A percentile compares a stretch with the other conserved stretches of the same genome.
Conservation (phyloP, 129 eudicot genomes). For the Centrapalus pauciflorus region DNA sequence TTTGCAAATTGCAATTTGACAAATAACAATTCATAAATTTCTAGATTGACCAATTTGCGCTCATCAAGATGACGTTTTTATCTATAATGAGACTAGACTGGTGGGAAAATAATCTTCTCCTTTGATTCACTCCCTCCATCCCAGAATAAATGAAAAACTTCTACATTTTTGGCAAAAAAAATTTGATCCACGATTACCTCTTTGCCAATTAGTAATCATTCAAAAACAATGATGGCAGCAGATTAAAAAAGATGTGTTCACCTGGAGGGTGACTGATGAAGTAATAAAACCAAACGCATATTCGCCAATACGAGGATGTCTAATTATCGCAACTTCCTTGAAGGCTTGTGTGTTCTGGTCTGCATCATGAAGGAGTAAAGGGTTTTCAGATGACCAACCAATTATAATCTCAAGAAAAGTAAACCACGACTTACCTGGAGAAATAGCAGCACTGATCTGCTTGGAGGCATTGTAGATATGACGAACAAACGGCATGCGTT, state of each 20-base stretch:
- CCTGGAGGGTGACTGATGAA: conserved; percentile 77
- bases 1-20: no score
- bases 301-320: conserved; percentile 96
- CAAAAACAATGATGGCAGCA: not conserved
- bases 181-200: not conserved
- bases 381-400: not conserved
- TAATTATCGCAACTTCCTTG: conserved; percentile 75
- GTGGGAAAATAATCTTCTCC: no score
- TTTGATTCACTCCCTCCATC: no score
- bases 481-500: conserved; percentile 78
- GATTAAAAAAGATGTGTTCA: conserved; percentile 24
- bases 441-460: conserved; percentile 84
- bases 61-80: no score
- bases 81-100: no score
- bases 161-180: not conserved
- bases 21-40: no score
- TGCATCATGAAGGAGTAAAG: conserved; percentile 25
- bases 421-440: conserved; percentile 47
- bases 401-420: not conserved
- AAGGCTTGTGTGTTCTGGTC: conserved; percentile 87
- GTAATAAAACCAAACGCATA: conserved; percentile 91
- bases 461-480: conserved; percentile 80
- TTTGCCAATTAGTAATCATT: not conserved
- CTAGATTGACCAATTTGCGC: no score
- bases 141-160: not conserved